Evolutionary conservation across 345 rosid species (phyloP).

Genomic region (Gynandropsis gynandra): DNA sequence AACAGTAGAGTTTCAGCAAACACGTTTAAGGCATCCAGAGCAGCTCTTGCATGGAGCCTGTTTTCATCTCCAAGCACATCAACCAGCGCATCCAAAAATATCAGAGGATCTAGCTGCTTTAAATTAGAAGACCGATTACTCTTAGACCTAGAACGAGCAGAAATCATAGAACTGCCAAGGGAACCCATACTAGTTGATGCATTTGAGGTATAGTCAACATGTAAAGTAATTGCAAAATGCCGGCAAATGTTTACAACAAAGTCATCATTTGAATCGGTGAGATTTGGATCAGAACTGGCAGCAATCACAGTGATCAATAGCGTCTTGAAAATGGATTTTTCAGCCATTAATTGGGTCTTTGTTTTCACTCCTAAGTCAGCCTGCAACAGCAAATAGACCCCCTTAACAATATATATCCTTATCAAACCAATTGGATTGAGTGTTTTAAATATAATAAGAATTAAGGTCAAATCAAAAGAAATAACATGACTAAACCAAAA

Average conservation of each 20-base stretch:
- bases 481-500: slow-evolving; percentile 5
- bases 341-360: slow-evolving; percentile 95
- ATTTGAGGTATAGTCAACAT: slow-evolving; percentile 46
- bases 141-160: slow-evolving; percentile 61
- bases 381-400: slow-evolving; percentile 38
- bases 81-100: slow-evolving; percentile 88
- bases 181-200: slow-evolving; percentile 41
- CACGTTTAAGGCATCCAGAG: slow-evolving; percentile 63
- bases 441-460: slow-evolving; percentile 5
- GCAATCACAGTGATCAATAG: slow-evolving; percentile 73
- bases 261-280: slow-evolving; percentile 64
- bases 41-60: slow-evolving; percentile 86
- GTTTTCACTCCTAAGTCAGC: slow-evolving; percentile 94
- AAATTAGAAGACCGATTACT: slow-evolving; percentile 43
- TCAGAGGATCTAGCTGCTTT: slow-evolving; percentile 80
- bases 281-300: slow-evolving; percentile 74
- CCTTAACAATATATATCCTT: slow-evolving; percentile 7
- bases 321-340: slow-evolving; percentile 93
- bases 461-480: slow-evolving; percentile 8
- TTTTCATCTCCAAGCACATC: slow-evolving; percentile 88
- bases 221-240: slow-evolving; percentile 92
- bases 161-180: slow-evolving; percentile 40
- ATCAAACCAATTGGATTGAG: slow-evolving; percentile 1
- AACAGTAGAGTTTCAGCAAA: slow-evolving; percentile 84
- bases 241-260: slow-evolving; percentile 72